Evolutionary conservation across 75 land plant genomes (phyloP), one percentile per base, ranked within the genome.

Genomic region (Cunninghamia lanceolata): DNA sequence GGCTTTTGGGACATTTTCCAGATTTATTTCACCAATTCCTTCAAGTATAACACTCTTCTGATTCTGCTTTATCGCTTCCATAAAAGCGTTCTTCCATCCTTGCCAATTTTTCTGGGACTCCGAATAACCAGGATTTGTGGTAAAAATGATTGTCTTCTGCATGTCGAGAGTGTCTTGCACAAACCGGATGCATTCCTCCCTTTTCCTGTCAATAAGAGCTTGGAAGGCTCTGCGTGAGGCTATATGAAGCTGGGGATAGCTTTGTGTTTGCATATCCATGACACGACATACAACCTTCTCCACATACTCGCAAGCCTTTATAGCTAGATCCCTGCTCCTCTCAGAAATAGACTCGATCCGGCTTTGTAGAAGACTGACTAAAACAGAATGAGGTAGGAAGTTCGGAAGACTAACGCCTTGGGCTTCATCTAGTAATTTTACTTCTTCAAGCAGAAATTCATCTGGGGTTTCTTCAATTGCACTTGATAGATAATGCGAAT

Each of bases 331-430:
- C 9, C 1, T 45, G 16, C 85, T 53, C 53, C 28, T 42, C 63
- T 36, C 45, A 17, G n/a, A 10, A 40, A 89, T 19, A 2, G n/a
- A 45, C 32, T 87, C 25, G 35, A 89, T 54, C 34, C 38, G 80
- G 6, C 53, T 76, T 30, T 77, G 40, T 40, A 89, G 47, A 39
- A 89, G 25, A 25, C 0, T 45, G 10, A 45, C 42, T 10, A 89
- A 10, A 32, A 87, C 85, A 6, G 84, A 43, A 52, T 30, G 78
- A 9, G 90, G 90, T 42, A 89, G 68, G 30, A 87, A 87, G 25
- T 87, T 71, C 3, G 88, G 82, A 45, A 89, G 88, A 35, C 85
- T 19, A 4, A 73, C 70, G 2, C 85, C 88, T 54, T 46, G 43
- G 9, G 83, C 70, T 28, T 87, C 88, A 1, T 54, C 56, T 70